Evolutionary conservation across 768 basidiomycete species (phyloP).

Genomic region (Serendipita sp.): DNA sequence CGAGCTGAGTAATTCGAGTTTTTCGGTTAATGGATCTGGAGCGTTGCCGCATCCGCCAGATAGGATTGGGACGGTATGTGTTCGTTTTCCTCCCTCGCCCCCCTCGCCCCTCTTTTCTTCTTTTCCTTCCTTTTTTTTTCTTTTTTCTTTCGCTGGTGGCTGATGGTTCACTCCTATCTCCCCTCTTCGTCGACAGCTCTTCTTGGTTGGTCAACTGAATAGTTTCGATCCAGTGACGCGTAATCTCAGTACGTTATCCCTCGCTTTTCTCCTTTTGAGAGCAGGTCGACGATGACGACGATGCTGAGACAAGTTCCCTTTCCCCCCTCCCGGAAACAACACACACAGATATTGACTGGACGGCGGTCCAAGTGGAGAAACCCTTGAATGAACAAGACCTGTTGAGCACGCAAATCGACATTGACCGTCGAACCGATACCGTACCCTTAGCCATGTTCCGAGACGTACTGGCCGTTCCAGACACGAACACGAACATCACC

Average conservation of each 20-base stretch:
- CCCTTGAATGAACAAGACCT: not conserved
- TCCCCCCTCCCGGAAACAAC: no score
- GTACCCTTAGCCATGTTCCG: no score
- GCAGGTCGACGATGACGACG: no score
- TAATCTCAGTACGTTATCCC: not conserved
- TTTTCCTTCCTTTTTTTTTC: no score
- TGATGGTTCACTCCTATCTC: no score
- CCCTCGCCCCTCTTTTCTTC: no score
- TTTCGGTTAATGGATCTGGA: not conserved
- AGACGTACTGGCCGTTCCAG: no score
- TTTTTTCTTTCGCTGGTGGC: no score
- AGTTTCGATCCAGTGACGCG: not conserved
- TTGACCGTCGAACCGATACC: no score
- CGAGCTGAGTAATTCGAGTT: not conserved
- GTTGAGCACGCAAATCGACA: not conserved
- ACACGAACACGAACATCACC: no score
- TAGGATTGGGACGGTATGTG: not conserved
- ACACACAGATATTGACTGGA: not conserved
- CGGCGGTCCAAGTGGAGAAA: not conserved
- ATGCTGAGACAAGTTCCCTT: not conserved
- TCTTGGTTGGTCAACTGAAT: not conserved
- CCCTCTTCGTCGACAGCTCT: not conserved
- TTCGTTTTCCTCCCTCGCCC: no score
- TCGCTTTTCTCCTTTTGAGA: no score
- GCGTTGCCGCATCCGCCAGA: not conserved